Percentiles rank a stretch among this genome's conserved stretches.
These are phyloP conservation scores for Elymus sibiricus DNA, from an alignment of 176 grass and related monocot genomes.

Conservation along the genomic window DNA sequence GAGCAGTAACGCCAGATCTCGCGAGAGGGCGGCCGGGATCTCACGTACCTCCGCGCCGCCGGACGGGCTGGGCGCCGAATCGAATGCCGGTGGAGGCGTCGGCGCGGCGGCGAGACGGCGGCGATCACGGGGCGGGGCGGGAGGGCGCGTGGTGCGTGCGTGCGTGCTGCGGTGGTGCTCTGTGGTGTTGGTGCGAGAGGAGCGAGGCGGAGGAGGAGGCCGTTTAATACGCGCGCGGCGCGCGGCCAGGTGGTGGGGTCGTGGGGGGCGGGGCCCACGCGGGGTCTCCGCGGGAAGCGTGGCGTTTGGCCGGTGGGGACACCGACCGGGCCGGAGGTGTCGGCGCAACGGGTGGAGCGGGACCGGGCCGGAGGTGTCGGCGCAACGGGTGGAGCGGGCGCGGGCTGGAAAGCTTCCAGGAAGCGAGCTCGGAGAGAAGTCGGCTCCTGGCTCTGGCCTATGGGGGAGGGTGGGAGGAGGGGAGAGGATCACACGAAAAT, in stretches of 20 bases:
- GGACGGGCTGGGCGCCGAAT: not conserved
- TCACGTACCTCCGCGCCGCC: not conserved
- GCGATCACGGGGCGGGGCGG: too few relatives aligned
- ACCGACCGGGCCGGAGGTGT: slow-evolving; percentile 18
- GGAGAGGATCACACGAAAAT: too few relatives aligned
- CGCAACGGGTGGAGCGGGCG: not conserved
- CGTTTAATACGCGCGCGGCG: slow-evolving; percentile 44
- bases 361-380: slow-evolving; percentile 18
- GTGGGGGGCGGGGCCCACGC: slow-evolving; percentile 6
- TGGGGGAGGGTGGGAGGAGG: too few relatives aligned
- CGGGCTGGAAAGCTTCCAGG: not conserved
- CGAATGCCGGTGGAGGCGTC: not conserved
- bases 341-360: slow-evolving; percentile 15
- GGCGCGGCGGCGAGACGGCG: not conserved
- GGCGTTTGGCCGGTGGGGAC: slow-evolving; percentile 36
- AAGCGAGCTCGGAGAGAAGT: not conserved
- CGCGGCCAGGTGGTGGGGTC: slow-evolving; percentile 1
- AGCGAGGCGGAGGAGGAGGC: not conserved
- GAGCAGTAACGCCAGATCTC: not conserved
- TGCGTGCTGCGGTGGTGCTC: not conserved
- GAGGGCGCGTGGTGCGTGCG: not conserved
- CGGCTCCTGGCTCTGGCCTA: too few relatives aligned
- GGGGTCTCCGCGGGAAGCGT: slow-evolving; percentile 38
- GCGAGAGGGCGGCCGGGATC: not conserved
- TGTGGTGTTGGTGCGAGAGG: not conserved